Evolutionary conservation across 805 yeast species (phyloP).

Genomic region (Hemisphaericaspora nanyangensis): DNA sequence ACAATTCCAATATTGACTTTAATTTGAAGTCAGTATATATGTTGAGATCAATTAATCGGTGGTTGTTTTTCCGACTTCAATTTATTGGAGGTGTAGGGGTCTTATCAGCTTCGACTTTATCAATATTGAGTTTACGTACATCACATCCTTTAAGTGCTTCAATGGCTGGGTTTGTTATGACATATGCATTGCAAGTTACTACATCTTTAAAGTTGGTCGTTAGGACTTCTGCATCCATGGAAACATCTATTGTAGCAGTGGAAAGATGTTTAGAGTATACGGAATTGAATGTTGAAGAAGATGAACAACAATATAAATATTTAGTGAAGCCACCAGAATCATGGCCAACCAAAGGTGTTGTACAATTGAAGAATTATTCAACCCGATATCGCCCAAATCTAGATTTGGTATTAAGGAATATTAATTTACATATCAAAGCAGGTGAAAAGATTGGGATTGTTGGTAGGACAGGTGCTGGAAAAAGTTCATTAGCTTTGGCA

Average conservation of each 20-base stretch:
- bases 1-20: slow-evolving; percentile 47
- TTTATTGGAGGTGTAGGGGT: slow-evolving; percentile 57
- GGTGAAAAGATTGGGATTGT: slow-evolving; percentile 89
- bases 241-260: slow-evolving; percentile 60
- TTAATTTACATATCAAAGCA: slow-evolving; percentile 59
- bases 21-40: slow-evolving; percentile 46
- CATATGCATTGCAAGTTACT: slow-evolving; percentile 58
- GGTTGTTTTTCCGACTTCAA: slow-evolving; percentile 62
- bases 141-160: slow-evolving; percentile 49
- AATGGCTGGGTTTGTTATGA: slow-evolving; percentile 61
- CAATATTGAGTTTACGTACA: slow-evolving; percentile 37
- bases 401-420: slow-evolving; percentile 68
- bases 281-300: slow-evolving; percentile 28
- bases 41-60: slow-evolving; percentile 55
- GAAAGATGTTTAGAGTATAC: slow-evolving; percentile 65
- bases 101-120: slow-evolving; percentile 46
- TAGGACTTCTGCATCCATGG: slow-evolving; percentile 59
- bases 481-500: slow-evolving; percentile 78
- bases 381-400: slow-evolving; percentile 77
- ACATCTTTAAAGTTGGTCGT: slow-evolving; percentile 53
- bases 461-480: slow-evolving; percentile 96
- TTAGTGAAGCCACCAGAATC: slow-evolving; percentile 32
- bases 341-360: slow-evolving; percentile 76
- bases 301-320: slow-evolving; percentile 22
- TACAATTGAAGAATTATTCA: slow-evolving; percentile 65